Conservation (phyloP, 2,329 filamentous ascomycete genomes). For the Penicillium sp. region DNA sequence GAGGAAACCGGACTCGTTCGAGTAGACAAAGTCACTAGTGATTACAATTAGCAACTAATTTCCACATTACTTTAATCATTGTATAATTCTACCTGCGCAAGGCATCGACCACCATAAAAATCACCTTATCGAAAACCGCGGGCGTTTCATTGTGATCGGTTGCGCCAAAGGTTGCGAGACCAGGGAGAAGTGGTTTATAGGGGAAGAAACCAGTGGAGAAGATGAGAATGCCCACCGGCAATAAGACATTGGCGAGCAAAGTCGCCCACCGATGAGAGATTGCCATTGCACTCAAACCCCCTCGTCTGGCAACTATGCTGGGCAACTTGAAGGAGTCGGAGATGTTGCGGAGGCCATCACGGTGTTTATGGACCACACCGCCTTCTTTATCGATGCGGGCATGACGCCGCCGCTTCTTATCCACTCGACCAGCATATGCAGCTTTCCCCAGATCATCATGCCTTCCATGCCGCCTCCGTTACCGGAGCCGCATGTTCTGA, state of each 20-base stretch:
- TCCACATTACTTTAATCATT: background rate
- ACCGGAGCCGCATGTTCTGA: conserved; percentile 21
- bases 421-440: background rate
- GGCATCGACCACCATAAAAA: conserved; percentile 98
- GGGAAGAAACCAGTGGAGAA: conserved; percentile 95
- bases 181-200: conserved; percentile 88
- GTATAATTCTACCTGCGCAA: conserved; percentile 62
- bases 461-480: conserved; percentile 13
- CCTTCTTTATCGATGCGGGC: conserved; percentile 10
- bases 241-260: conserved; percentile 65
- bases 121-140: conserved; percentile 75
- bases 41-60: conserved; percentile 7
- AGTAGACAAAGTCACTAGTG: conserved; percentile 84
- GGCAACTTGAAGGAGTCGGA: background rate
- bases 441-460: conserved; percentile 9
- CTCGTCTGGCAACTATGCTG: background rate
- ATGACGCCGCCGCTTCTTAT: background rate
- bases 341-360: background rate
- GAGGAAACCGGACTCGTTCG: conserved; percentile 68
- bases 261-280: conserved; percentile 41
- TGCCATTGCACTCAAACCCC: conserved; percentile 9
- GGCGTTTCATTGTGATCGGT: conserved; percentile 49
- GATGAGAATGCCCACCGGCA: conserved; percentile 65
- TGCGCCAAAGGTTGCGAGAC: conserved; percentile 61
- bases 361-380: conserved; percentile 13